These are phyloP conservation scores for Dioscorea dumetorum DNA, from an alignment of 106 monocot species.

Conservation along the genomic window DNA sequence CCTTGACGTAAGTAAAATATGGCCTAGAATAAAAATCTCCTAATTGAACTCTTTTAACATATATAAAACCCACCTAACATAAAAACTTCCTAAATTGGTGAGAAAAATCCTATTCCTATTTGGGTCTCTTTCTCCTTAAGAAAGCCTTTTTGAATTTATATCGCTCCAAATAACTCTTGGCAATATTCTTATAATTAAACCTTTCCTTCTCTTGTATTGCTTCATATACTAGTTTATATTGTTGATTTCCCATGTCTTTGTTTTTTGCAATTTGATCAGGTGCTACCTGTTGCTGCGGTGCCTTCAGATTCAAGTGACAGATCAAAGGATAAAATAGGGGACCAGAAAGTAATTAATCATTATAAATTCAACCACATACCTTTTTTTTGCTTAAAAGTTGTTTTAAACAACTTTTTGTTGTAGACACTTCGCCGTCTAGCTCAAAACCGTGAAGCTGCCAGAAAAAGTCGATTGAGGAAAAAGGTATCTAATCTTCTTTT, in stretches of 20 bases:
- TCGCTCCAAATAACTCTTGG: too few relatives aligned
- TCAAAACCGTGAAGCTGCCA: constrained; percentile 93
- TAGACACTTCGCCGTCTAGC: constrained; percentile 75
- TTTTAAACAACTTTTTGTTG: background rate
- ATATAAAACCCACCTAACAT: too few relatives aligned
- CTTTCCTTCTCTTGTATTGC: too few relatives aligned
- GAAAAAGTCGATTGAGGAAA: constrained; percentile 84
- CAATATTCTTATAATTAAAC: too few relatives aligned
- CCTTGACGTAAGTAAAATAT: too few relatives aligned
- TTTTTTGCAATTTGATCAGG: constrained; percentile 53
- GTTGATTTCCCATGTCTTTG: background rate
- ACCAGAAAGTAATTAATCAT: constrained; percentile 58
- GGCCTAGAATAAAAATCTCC: too few relatives aligned
- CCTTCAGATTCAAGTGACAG: constrained; percentile 94
- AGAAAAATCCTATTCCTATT: too few relatives aligned
- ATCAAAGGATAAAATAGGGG: constrained; percentile 77
- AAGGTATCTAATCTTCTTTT: constrained; percentile 33
- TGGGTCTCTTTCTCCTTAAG: too few relatives aligned
- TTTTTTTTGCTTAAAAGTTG: background rate
- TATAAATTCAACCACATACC: background rate
- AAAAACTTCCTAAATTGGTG: too few relatives aligned
- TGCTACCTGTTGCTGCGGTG: constrained; percentile 29
- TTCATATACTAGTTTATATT: too few relatives aligned
- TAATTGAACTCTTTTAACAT: too few relatives aligned
- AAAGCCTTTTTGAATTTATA: too few relatives aligned